Evolutionary conservation across 2,329 filamentous ascomycete species (phyloP).

Genomic region (Hypoxylon sp.): DNA sequence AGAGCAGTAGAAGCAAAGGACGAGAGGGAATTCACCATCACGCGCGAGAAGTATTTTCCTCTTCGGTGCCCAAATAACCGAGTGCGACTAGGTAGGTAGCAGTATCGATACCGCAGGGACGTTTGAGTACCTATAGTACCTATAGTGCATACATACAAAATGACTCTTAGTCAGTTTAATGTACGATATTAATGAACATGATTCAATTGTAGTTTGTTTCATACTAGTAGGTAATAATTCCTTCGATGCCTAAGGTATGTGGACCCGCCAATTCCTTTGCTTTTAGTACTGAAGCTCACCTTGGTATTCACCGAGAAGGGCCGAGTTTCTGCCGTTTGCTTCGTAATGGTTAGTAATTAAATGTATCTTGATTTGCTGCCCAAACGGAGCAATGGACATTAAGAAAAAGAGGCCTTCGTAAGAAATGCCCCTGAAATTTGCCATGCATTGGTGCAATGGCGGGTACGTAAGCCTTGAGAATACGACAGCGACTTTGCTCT

Average conservation of each 20-base stretch:
- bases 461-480: slow-evolving; percentile 14
- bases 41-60: slow-evolving; percentile 16
- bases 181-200: background rate
- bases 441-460: background rate
- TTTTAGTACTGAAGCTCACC: slow-evolving; percentile 29
- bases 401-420: slow-evolving; percentile 3
- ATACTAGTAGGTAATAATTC: slow-evolving; percentile 2
- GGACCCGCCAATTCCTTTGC: slow-evolving; percentile 14
- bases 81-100: slow-evolving; percentile 9
- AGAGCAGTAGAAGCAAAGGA: slow-evolving; percentile 15
- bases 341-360: slow-evolving; percentile 16
- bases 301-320: slow-evolving; percentile 37
- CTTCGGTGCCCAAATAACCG: slow-evolving; percentile 15
- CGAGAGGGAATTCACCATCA: slow-evolving; percentile 28
- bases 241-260: slow-evolving; percentile 11
- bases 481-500: slow-evolving; percentile 10
- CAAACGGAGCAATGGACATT: slow-evolving; percentile 11
- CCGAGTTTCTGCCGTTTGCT: slow-evolving; percentile 35
- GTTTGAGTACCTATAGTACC: background rate
- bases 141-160: background rate
- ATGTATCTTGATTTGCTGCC: slow-evolving; percentile 27
- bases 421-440: slow-evolving; percentile 33
- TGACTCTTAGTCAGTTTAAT: background rate
- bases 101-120: background rate
- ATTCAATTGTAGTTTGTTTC: background rate